Conservation (phyloP, 2,329 filamentous ascomycete species). For the Penicillium griseofulvum region DNA sequence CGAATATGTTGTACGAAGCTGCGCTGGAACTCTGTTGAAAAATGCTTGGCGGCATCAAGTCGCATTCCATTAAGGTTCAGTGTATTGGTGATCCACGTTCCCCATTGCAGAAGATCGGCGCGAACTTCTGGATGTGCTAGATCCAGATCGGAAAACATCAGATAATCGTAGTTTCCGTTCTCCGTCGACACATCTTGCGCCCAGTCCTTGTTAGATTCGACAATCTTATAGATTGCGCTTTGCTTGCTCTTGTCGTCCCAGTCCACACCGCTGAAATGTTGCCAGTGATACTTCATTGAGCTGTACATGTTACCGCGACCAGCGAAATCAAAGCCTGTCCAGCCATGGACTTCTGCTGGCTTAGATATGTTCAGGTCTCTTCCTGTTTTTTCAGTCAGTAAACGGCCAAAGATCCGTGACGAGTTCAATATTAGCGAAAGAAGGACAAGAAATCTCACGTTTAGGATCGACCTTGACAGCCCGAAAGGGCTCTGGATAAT, state of each 20-base stretch:
- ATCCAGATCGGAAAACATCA: conserved; percentile 72
- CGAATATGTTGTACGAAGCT: conserved; percentile 62
- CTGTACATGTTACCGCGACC: conserved; percentile 62
- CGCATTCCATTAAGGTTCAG: conserved; percentile 64
- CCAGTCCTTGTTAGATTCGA: conserved; percentile 64
- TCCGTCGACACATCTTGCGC: conserved; percentile 60
- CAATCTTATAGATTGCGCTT: conserved; percentile 64
- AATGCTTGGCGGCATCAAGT: conserved; percentile 72
- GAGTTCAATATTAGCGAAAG: background rate
- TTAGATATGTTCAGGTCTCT: conserved; percentile 55
- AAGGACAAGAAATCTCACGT: conserved; percentile 22
- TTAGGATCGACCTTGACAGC: conserved; percentile 63
- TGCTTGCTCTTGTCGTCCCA: conserved; percentile 58
- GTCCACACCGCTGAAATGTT: conserved; percentile 68
- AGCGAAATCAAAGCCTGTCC: conserved; percentile 66
- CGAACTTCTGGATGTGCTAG: conserved; percentile 63
- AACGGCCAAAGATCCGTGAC: background rate
- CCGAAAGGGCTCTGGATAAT: conserved; percentile 60
- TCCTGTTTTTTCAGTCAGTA: conserved; percentile 8
- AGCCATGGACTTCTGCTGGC: conserved; percentile 63
- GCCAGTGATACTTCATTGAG: conserved; percentile 61
- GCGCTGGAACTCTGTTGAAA: conserved; percentile 63
- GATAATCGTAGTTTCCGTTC: conserved; percentile 65
- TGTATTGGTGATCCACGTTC: conserved; percentile 62
- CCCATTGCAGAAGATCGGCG: conserved; percentile 65